Percentiles rank a stretch among this genome's conserved stretches.
These are phyloP conservation scores for Ascochyta pisi DNA, from an alignment of 2,329 filamentous ascomycete genomes.

Conservation along the genomic window DNA sequence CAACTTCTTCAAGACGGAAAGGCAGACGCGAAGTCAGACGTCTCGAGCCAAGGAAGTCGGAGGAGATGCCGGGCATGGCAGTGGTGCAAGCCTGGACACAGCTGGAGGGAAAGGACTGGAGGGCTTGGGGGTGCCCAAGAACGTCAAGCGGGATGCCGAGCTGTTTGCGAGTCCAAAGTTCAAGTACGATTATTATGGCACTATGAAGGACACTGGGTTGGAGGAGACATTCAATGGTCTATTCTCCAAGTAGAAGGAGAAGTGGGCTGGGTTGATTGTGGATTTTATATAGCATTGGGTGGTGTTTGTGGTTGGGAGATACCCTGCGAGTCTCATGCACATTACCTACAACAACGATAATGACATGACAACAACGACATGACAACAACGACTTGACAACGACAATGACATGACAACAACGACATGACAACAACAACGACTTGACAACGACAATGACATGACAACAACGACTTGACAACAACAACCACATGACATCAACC, in stretches of 20 bases:
- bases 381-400: background rate
- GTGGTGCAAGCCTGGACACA: slow-evolving; percentile 7
- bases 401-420: background rate
- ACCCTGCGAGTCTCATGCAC: too few relatives aligned
- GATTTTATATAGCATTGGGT: too few relatives aligned
- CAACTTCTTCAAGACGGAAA: slow-evolving; percentile 59
- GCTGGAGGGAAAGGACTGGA: slow-evolving; percentile 21
- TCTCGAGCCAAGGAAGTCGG: background rate
- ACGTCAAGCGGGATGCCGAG: slow-evolving; percentile 38
- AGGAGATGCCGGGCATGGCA: background rate
- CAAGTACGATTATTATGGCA: slow-evolving; percentile 43
- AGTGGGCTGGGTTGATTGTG: too few relatives aligned
- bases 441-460: too few relatives aligned
- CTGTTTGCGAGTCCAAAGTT: slow-evolving; percentile 42
- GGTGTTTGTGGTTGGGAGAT: too few relatives aligned
- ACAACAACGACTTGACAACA: too few relatives aligned
- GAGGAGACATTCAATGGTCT: slow-evolving; percentile 43
- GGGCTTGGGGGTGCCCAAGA: slow-evolving; percentile 35
- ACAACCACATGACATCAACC: too few relatives aligned
- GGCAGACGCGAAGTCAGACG: slow-evolving; percentile 22
- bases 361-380: background rate
- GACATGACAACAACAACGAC: background rate
- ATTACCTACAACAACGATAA: too few relatives aligned
- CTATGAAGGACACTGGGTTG: slow-evolving; percentile 41
- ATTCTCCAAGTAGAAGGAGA: slow-evolving; percentile 34